Evolutionary conservation across 805 yeast species (phyloP).

Genomic region (Groenewaldozyma tartarivorans): DNA sequence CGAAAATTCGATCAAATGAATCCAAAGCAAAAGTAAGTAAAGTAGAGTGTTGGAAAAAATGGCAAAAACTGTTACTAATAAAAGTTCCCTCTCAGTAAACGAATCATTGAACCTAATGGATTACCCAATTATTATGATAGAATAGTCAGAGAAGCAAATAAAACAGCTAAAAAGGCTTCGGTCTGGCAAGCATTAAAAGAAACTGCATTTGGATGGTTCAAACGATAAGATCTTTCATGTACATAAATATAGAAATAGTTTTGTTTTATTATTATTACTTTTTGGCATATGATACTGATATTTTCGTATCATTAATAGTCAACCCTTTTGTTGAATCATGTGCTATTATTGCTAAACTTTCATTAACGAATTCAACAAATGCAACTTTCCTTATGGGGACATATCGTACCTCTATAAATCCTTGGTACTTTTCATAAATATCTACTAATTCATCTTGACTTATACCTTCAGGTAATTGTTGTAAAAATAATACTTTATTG

Average conservation of each 20-base stretch:
- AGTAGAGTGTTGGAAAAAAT: not conserved
- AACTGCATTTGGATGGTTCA: slow-evolving; percentile 54
- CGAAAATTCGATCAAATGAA: slow-evolving; percentile 13
- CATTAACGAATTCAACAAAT: slow-evolving; percentile 66
- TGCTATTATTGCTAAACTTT: slow-evolving; percentile 39
- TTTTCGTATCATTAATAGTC: slow-evolving; percentile 18
- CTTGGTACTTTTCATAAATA: slow-evolving; percentile 42
- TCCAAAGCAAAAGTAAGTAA: slow-evolving; percentile 12
- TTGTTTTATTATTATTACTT: slow-evolving; percentile 16
- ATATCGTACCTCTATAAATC: slow-evolving; percentile 57
- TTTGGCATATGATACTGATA: slow-evolving; percentile 27
- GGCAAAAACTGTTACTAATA: slow-evolving; percentile 1
- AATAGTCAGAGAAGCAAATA: slow-evolving; percentile 58
- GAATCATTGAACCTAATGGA: slow-evolving; percentile 70
- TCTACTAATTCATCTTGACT: slow-evolving; percentile 33
- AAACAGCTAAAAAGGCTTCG: slow-evolving; percentile 57
- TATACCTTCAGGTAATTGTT: slow-evolving; percentile 44
- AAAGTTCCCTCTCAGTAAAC: slow-evolving; percentile 32
- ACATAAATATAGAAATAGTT: not conserved
- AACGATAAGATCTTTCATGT: slow-evolving; percentile 6
- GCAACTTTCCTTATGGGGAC: slow-evolving; percentile 65
- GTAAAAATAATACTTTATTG: slow-evolving; percentile 57
- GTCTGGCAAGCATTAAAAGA: slow-evolving; percentile 59
- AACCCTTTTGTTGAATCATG: slow-evolving; percentile 24
- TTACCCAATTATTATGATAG: slow-evolving; percentile 71